Evolutionary conservation across 1,284 basidiomycete genomes (phyloP).

Genomic region (Ustilago trichophora): DNA sequence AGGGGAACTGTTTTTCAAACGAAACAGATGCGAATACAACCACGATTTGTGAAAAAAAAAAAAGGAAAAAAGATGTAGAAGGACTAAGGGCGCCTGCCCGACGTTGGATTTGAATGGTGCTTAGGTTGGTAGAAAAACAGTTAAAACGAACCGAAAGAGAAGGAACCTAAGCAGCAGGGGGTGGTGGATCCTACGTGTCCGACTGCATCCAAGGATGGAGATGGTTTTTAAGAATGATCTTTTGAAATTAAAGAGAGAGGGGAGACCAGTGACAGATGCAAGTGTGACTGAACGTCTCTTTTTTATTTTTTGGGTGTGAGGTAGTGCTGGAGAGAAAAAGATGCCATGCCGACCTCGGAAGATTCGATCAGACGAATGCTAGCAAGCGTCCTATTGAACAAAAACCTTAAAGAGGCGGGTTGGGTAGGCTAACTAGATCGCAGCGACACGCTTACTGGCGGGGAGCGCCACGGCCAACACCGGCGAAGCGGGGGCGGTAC

Average conservation of each 20-base stretch:
- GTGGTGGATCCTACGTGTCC: conserved; percentile 34
- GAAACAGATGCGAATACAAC: conserved; percentile 39
- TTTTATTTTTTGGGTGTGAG: neutral
- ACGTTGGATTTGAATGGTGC: conserved; percentile 30
- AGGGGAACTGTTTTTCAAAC: conserved; percentile 11
- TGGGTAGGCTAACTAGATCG: too few species aligned
- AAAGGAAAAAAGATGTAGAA: conserved; percentile 12
- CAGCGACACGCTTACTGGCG: conserved; percentile 55
- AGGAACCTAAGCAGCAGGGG: neutral
- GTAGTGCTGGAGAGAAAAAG: neutral
- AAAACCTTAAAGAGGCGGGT: too few species aligned
- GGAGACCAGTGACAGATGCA: conserved; percentile 21
- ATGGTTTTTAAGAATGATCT: neutral
- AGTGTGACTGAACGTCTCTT: conserved; percentile 30
- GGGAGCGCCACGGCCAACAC: conserved; percentile 62
- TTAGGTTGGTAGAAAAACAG: conserved; percentile 14
- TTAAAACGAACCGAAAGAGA: conserved; percentile 1
- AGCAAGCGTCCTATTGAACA: too few species aligned
- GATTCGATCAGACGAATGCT: too few species aligned
- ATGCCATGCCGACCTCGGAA: too few species aligned
- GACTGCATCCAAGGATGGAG: conserved; percentile 40
- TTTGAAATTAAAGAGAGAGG: conserved; percentile 3
- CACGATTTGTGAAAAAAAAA: conserved; percentile 14
- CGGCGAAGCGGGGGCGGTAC: conserved; percentile 65
- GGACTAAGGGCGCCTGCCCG: conserved; percentile 53